Conservation (phyloP, 768 basidiomycete genomes). For the Phanerodontia chrysosporium region DNA sequence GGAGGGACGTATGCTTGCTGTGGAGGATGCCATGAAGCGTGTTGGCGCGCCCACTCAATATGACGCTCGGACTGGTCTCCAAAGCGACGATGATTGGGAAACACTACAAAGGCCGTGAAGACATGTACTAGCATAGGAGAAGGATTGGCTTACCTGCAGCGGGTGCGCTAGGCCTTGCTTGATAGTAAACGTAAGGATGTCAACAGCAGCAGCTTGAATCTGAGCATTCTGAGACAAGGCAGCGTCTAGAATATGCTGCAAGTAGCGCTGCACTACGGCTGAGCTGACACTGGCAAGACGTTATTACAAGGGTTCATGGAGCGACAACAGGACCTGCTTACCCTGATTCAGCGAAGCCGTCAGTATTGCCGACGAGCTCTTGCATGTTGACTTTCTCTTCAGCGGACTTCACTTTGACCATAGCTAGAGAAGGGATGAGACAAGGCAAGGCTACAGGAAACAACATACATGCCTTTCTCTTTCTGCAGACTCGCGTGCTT, state of each 20-base stretch:
- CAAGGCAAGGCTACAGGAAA: not conserved
- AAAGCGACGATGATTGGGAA: slow-evolving; percentile 89
- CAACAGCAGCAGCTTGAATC: slow-evolving; percentile 81
- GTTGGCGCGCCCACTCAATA: slow-evolving; percentile 69
- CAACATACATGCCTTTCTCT: slow-evolving; percentile 45
- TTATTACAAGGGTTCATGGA: not conserved
- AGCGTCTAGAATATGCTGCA: slow-evolving; percentile 75
- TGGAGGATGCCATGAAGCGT: slow-evolving; percentile 80
- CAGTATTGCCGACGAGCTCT: slow-evolving; percentile 91
- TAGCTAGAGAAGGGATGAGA: slow-evolving; percentile 6
- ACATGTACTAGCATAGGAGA: not conserved
- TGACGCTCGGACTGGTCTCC: slow-evolving; percentile 71
- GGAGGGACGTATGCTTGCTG: slow-evolving; percentile 81
- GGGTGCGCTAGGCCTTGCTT: slow-evolving; percentile 96
- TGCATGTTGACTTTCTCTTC: slow-evolving; percentile 76
- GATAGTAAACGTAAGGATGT: slow-evolving; percentile 88
- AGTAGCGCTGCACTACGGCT: slow-evolving; percentile 90
- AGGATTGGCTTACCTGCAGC: slow-evolving; percentile 55
- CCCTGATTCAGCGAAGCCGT: slow-evolving; percentile 97
- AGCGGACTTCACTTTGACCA: slow-evolving; percentile 38
- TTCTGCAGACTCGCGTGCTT: slow-evolving; percentile 75
- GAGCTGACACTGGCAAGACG: slow-evolving; percentile 72
- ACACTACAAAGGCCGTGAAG: slow-evolving; percentile 44
- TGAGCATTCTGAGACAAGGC: slow-evolving; percentile 66
- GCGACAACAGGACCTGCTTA: slow-evolving; percentile 31